These are phyloP conservation scores for Lagenaria siceraria DNA, from an alignment of 306 rosid species.

Conservation along the genomic window DNA sequence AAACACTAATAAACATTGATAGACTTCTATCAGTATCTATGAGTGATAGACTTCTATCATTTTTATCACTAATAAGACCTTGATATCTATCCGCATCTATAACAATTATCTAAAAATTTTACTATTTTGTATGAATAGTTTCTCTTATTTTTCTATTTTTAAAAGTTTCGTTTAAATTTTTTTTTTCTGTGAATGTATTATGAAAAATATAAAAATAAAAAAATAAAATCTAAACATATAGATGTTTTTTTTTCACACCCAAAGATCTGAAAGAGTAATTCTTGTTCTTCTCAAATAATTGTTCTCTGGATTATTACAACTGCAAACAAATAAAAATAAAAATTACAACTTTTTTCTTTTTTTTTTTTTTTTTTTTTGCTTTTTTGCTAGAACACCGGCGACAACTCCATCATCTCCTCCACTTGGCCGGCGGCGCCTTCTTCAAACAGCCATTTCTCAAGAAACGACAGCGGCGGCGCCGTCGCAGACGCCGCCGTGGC, in stretches of 20 bases:
- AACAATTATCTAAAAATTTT: too few species aligned
- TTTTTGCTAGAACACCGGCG: constrained; percentile 52
- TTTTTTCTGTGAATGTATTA: too few species aligned
- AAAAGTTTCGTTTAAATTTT: too few species aligned
- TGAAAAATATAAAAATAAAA: too few species aligned
- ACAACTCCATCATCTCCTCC: constrained; percentile 79
- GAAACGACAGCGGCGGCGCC: constrained; percentile 63
- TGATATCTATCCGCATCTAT: too few species aligned
- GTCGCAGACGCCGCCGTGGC: not conserved
- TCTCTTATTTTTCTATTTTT: too few species aligned
- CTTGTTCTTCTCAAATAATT: not conserved
- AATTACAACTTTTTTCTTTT: not conserved
- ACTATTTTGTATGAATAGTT: too few species aligned
- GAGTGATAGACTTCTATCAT: too few species aligned
- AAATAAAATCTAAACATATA: too few species aligned
- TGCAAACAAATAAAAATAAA: not conserved
- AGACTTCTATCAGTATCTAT: too few species aligned
- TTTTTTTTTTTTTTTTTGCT: not conserved
- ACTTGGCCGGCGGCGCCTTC: constrained; percentile 38
- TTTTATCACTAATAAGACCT: too few species aligned
- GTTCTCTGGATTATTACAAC: constrained; percentile 1
- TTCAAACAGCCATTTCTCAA: constrained; percentile 92
- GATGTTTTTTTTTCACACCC: not conserved
- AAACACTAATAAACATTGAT: too few species aligned
- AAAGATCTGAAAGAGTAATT: not conserved